A percentile compares a stretch with the other conserved stretches of the same genome.
phyloP scores from a whole-genome alignment of 345 rosid genomes.

The Nasturtium officinale region DNA sequence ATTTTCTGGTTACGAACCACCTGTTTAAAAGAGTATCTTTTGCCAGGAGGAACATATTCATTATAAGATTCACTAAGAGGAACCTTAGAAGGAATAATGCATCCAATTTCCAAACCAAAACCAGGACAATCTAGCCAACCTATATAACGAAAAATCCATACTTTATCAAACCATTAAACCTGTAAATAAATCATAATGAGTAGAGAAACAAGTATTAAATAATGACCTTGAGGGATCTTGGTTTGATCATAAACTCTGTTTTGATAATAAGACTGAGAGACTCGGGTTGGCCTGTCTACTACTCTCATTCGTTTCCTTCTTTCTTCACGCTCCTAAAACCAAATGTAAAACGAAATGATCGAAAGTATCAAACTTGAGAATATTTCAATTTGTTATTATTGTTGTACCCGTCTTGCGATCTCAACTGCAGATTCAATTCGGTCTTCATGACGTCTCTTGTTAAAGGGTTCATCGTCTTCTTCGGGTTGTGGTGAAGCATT shows the following conservation, averaged over 20 bases:
- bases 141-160: slow-evolving; percentile 17
- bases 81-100: slow-evolving; percentile 88
- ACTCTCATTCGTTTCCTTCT: slow-evolving; percentile 68
- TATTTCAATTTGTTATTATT: no score
- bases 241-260: slow-evolving; percentile 58
- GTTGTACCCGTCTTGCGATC: slow-evolving; percentile 60
- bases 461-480: slow-evolving; percentile 65
- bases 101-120: slow-evolving; percentile 67
- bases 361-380: background rate
- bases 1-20: slow-evolving; percentile 78
- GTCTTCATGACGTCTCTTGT: slow-evolving; percentile 49
- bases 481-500: slow-evolving; percentile 73
- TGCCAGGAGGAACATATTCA: slow-evolving; percentile 81
- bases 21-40: slow-evolving; percentile 94
- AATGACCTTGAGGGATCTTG: slow-evolving; percentile 80
- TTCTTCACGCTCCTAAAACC: slow-evolving; percentile 86
- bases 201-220: background rate
- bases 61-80: slow-evolving; percentile 84
- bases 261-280: slow-evolving; percentile 52
- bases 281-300: slow-evolving; percentile 52
- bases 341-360: background rate
- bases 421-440: slow-evolving; percentile 63
- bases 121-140: slow-evolving; percentile 98
- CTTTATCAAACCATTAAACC: background rate
- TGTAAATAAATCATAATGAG: background rate